Conservation (phyloP, 805 yeast species). For the Pichia manshurica region DNA sequence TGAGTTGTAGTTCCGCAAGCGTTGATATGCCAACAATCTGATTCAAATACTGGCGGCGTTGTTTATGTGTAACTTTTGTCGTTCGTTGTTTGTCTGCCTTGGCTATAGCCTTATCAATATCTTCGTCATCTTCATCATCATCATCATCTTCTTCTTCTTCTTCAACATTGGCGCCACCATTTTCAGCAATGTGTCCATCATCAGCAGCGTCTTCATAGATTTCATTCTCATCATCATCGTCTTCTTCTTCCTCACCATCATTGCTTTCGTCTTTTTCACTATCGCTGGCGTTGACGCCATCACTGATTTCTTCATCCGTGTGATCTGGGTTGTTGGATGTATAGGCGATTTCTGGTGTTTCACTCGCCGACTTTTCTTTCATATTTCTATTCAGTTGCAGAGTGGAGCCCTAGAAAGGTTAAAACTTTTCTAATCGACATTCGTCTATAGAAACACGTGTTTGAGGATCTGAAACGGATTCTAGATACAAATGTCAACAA, state of each 20-base stretch:
- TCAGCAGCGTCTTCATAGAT: background rate
- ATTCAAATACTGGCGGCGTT: constrained; percentile 5
- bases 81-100: constrained; percentile 2
- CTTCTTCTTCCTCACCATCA: background rate
- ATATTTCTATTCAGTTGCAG: background rate
- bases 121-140: constrained; percentile 6
- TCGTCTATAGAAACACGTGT: no score
- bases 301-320: background rate
- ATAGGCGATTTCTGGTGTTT: background rate
- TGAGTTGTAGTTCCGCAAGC: constrained; percentile 32
- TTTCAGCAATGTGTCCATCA: background rate
- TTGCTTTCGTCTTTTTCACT: background rate
- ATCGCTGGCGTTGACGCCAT: background rate
- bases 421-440: no score
- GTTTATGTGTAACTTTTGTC: background rate
- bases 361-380: background rate
- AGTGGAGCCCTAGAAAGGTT: no score
- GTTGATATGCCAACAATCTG: background rate
- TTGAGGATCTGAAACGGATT: no score
- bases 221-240: background rate
- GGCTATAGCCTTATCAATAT: constrained; percentile 9
- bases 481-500: no score
- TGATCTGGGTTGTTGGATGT: background rate
- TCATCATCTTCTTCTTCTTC: background rate
- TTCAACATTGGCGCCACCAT: background rate